These are phyloP conservation scores for Lasiosphaeriaceae sp. DNA, from an alignment of 495 filamentous ascomycete species.

Conservation along the genomic window DNA sequence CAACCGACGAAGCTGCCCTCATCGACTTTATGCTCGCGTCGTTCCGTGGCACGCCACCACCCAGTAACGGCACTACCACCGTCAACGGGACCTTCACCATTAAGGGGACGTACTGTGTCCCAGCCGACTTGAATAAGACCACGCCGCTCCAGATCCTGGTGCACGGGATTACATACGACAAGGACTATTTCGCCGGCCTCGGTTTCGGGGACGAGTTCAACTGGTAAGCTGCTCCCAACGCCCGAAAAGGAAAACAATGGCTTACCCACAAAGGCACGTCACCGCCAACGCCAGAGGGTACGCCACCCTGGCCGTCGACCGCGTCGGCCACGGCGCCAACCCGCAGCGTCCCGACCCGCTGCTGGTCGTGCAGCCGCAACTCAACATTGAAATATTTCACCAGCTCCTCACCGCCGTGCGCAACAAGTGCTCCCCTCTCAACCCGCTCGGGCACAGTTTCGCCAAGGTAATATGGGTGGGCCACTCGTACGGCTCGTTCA, in stretches of 20 bases:
- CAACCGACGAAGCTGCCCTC: slow-evolving; percentile 1
- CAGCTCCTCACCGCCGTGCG: neutral
- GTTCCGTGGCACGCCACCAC: neutral
- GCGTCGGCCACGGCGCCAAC: slow-evolving; percentile 19
- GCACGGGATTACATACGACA: slow-evolving; percentile 22
- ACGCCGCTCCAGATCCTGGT: slow-evolving; percentile 18
- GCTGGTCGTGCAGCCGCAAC: slow-evolving; percentile 6
- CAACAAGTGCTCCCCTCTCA: slow-evolving; percentile 42
- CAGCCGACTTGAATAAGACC: neutral
- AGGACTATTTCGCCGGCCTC: slow-evolving; percentile 12
- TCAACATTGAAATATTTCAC: slow-evolving; percentile 13
- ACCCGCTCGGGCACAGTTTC: slow-evolving; percentile 23
- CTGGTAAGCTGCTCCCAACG: no score
- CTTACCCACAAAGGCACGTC: no score
- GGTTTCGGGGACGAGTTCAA: slow-evolving; percentile 7
- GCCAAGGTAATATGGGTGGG: slow-evolving; percentile 20
- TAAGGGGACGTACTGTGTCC: slow-evolving; percentile 8
- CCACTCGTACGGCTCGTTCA: slow-evolving; percentile 23
- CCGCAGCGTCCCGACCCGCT: slow-evolving; percentile 7
- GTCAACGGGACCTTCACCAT: slow-evolving; percentile 12
- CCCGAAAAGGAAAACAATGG: no score
- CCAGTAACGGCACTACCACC: slow-evolving; percentile 3
- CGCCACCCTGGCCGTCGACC: slow-evolving; percentile 21
- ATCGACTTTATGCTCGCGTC: neutral
- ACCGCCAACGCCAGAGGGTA: slow-evolving; percentile 11